Base-by-base conservation (phyloP, 129 eudicot genomes). In the Erigeron canadensis region DNA sequence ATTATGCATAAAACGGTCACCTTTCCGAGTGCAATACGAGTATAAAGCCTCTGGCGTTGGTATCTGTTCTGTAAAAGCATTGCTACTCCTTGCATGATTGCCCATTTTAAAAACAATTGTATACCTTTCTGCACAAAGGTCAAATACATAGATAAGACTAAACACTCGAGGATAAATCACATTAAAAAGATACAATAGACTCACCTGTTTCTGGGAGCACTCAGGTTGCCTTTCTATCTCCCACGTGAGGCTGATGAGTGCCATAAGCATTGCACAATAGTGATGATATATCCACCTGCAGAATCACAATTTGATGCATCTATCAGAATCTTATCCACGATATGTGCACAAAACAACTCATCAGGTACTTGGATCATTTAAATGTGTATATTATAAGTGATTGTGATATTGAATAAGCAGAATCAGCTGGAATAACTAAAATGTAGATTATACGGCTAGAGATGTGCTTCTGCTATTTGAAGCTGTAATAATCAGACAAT, bases 251-350 rank as follows among this genome's bases (percentile, higher is more conserved):
- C 96, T 93, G 37, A 93, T 86, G 66, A 93, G 95, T 41, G 98
- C 96, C 98, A 93, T 93, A 39, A 79, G 88, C 92, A 89, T 93
- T 46, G 98, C 96, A 82, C 81, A 93, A 45, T 93, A 93, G 78
- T 93, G 98, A 87, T 93, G 98, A 50, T 87, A 87, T 81, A 93
- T 89, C 98, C 98, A 93, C 98, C 98, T 93, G 83, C 68, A 83
- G n/a, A 68, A 51, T 41, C 34, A 57, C 8, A 15, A 34, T 5
- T 2, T 7, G 48, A 4, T 37, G 37, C 5, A 76, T 12, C 44
- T 34, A 15, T 68, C 13, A 43, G 43, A 57, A 65, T 13, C 17
- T 43, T 39, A 43, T 56, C 57, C 67, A 41, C 21, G 23, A 13
- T 55, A n/a, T 23, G 23, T 12, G 19, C 41, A 28, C 13, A 2